phyloP scores from a whole-genome alignment of 371 early-diverging fungal genomes.

The Apophysomyces ossiformis region DNA sequence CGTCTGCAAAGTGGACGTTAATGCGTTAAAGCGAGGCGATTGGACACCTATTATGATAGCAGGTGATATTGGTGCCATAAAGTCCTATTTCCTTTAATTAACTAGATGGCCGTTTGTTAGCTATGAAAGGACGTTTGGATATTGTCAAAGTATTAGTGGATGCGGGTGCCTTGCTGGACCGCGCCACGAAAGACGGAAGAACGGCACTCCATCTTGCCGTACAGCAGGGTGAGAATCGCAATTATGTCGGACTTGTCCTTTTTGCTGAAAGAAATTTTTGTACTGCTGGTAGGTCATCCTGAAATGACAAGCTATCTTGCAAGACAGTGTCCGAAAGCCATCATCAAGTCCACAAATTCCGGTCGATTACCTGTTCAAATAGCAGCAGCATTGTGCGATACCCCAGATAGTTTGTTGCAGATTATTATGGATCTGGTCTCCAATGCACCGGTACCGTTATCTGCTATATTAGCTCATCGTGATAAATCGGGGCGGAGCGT shows the following conservation, averaged over 20 bases:
- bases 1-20: conserved; percentile 40
- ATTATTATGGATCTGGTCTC: conserved; percentile 33
- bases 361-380: conserved; percentile 54
- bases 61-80: conserved; percentile 23
- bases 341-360: conserved; percentile 41
- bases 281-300: conserved; percentile 34
- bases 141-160: conserved; percentile 38
- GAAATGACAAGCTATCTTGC: conserved; percentile 42
- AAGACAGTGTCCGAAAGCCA: conserved; percentile 37
- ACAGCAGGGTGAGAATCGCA: conserved; percentile 41
- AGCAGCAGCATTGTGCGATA: conserved; percentile 33
- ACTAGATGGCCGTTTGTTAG: conserved; percentile 19
- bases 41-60: conserved; percentile 63
- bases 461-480: conserved; percentile 26
- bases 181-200: conserved; percentile 49
- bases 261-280: neutral
- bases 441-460: conserved; percentile 19
- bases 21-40: conserved; percentile 59
- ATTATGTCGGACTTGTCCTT: neutral
- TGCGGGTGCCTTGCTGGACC: conserved; percentile 39
- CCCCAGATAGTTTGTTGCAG: conserved; percentile 23
- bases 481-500: conserved; percentile 55
- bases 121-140: conserved; percentile 47
- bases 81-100: neutral
- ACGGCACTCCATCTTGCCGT: conserved; percentile 58